Evolutionary conservation across 306 rosid genomes (phyloP), one percentile per base, ranked within the genome.

Genomic region (Medicago lupulina): DNA sequence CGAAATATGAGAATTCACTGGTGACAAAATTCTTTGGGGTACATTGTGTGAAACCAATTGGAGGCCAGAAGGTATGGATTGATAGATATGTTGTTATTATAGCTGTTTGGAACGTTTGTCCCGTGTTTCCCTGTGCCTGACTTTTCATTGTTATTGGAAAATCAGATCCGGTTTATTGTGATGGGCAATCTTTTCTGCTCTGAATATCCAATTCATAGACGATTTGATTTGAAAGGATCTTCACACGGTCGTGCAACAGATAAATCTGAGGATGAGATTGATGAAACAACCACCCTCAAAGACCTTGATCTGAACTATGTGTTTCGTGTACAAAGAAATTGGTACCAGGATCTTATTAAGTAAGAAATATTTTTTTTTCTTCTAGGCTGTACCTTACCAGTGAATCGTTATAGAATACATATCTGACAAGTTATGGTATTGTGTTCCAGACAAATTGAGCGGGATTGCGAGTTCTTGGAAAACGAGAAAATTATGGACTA

Each of bases 171-270:
- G 83, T 92, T 96, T 82, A 90, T 96, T 41, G 98, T 96, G 84
- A 96, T 96, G 98, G 99, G 99, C 72, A 96, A 96, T 74, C 89
- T 96, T 81, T 96, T 96, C 91, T 96, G 99, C 84, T 96, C 99
- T 0, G 99, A 96, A 64, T 96, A 96, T 70, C 90, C 91, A 34
- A 89, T 96, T 77, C 99, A 96, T 82, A 87, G 92, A 80, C 89
- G 99, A 64, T 96, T 96, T 70, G 99, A 96, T 82, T 83, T 96
- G 58, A 96, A 96, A 81, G 99, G 99, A 73, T 96, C 99, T 54
- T 96, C 99, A 36, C 92, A 92, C 78, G 99, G 99, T 9, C 91
- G 99, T n/a, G 85, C 91, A 44, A 96, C 99, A 8, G 92, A 89
- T 76, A 96, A 92, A 79, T 86, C 97, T 8, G 96, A 88, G 71